Evolutionary conservation across 106 monocot genomes (phyloP), one percentile per base, ranked within the genome.

Genomic region (Cymbidium sinense): DNA sequence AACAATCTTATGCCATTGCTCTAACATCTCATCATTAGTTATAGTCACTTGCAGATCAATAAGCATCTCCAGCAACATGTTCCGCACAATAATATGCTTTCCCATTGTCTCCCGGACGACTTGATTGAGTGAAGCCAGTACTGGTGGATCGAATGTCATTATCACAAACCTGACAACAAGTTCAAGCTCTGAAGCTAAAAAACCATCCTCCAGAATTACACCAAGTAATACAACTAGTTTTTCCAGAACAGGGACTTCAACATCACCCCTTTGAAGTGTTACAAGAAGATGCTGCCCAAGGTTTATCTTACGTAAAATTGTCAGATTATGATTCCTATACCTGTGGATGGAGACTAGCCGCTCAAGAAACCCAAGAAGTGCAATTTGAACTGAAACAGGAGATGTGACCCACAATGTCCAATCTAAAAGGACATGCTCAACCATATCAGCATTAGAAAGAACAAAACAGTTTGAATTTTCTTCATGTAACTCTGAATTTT

Each of bases 1-100:
- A 75, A 99, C 99, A 84, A 92, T 87, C 81, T 99, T 99, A 74
- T 99, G 99, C 99, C 99, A 99, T 77, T 95, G 99, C 71, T 99
- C 99, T 50, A 99, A 88, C 67, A 89, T 79, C 41, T 99, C 99
- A 73, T 99, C 99, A 64, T 88, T 87, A 52, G 62, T 90, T 43
- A 99, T 95, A 20, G 99, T 95, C 33, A 93, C 86, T 78, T 99
- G 99, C 73, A 99, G 76, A 74, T 99, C 99, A 85, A 99, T 95
- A 77, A 99, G 87, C 99, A 99, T 93, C 83, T 99, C 95, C 31
- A 95, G 72, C 51, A 99, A 70, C 99, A 99, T 99, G 77, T 99
- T 99, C 78, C 99, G 88, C 50, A 95, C 99, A 73, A 99, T 99
- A n/a, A 99, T 84, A 82, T 99, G 99, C 75, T 99, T 99, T 73